phyloP scores from a whole-genome alignment of 441 rosid species.

The Erodium texanum region DNA sequence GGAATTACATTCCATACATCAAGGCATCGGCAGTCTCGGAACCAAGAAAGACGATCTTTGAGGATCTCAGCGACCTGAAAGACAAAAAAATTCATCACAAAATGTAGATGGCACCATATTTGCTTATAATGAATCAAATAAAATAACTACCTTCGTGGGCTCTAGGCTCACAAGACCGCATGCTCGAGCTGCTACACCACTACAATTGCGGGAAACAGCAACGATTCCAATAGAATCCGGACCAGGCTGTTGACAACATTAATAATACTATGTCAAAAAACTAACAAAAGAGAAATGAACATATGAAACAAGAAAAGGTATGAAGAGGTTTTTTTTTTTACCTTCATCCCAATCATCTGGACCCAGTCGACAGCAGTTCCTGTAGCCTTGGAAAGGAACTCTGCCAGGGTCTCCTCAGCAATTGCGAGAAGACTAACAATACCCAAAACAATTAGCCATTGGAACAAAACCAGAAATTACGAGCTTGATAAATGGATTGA shows the following conservation, averaged over 20 bases:
- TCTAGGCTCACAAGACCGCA: constrained; percentile 99
- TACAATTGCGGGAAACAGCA: constrained; percentile 96
- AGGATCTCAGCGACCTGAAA: constrained; percentile 92
- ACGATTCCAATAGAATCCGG: constrained; percentile 99
- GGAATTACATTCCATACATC: constrained; percentile 95
- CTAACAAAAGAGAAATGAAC: neutral
- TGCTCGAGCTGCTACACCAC: constrained; percentile 99
- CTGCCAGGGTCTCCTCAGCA: constrained; percentile 98
- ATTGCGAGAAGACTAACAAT: constrained; percentile 80
- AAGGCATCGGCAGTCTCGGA: constrained; percentile 95
- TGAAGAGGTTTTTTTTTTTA: constrained; percentile 16
- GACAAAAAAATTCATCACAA: constrained; percentile 15
- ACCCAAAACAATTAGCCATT: neutral
- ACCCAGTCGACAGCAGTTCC: constrained; percentile 99
- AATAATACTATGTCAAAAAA: constrained; percentile 4
- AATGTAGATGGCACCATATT: neutral
- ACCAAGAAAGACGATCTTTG: constrained; percentile 96
- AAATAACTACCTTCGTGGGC: constrained; percentile 61
- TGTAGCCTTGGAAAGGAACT: constrained; percentile 99
- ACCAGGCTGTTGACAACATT: constrained; percentile 72
- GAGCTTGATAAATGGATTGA: neutral
- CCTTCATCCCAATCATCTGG: constrained; percentile 99
- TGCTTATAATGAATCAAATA: neutral
- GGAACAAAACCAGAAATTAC: constrained; percentile 5
- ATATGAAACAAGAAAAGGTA: too few relatives aligned